Evolutionary conservation across 495 filamentous ascomycete species (phyloP).

Genomic region (Penicillium daleae): DNA sequence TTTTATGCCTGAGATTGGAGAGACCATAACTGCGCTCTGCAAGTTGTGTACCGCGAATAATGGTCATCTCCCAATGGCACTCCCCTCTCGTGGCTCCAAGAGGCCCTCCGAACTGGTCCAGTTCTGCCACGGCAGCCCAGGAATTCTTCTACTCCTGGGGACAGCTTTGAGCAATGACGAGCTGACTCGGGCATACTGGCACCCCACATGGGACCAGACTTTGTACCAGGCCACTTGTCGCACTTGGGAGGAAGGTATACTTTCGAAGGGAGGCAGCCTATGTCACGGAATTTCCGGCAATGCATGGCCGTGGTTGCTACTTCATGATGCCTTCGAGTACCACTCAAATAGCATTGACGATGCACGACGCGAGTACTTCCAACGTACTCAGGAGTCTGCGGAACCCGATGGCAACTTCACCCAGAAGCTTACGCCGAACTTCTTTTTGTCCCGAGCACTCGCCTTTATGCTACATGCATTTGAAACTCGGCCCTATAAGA

Average conservation of each 20-base stretch:
- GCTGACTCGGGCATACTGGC: slow-evolving; percentile 37
- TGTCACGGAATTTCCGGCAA: slow-evolving; percentile 55
- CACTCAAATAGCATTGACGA: slow-evolving; percentile 22
- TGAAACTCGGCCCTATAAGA: slow-evolving; percentile 46
- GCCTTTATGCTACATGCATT: slow-evolving; percentile 47
- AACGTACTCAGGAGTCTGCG: slow-evolving; percentile 15
- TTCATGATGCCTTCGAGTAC: slow-evolving; percentile 43
- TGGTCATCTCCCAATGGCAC: slow-evolving; percentile 48
- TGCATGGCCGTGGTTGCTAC: slow-evolving; percentile 43
- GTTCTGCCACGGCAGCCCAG: slow-evolving; percentile 52
- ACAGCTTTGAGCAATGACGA: slow-evolving; percentile 34
- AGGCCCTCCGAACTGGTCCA: slow-evolving; percentile 43
- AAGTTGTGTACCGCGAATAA: slow-evolving; percentile 37
- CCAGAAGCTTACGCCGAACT: slow-evolving; percentile 36
- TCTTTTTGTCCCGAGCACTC: slow-evolving; percentile 47
- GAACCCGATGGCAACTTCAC: slow-evolving; percentile 8
- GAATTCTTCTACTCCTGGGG: slow-evolving; percentile 42
- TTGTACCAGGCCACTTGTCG: slow-evolving; percentile 40
- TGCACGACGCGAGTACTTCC: slow-evolving; percentile 28
- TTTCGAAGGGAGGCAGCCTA: slow-evolving; percentile 51
- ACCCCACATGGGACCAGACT: slow-evolving; percentile 47
- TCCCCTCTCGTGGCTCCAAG: slow-evolving; percentile 27
- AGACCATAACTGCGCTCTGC: slow-evolving; percentile 45
- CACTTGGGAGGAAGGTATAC: slow-evolving; percentile 52
- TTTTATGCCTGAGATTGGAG: slow-evolving; percentile 41